Base-by-base conservation (phyloP, 768 basidiomycete species). In the Russula compacta region DNA sequence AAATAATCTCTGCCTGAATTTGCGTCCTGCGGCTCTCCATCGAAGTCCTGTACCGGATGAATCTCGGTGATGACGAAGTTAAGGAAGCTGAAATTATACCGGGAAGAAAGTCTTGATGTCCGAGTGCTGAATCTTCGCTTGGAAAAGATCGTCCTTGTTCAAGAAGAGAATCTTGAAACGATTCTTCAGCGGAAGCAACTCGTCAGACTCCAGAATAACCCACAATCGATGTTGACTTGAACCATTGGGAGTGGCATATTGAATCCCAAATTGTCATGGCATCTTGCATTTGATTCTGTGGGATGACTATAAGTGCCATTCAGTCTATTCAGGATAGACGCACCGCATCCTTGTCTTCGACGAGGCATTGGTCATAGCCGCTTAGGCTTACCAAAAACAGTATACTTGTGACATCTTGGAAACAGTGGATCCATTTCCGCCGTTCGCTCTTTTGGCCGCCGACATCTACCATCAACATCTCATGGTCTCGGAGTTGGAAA, bases 201-300 rank as follows among this genome's bases (percentile, higher is more conserved):
- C 33, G 6, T 58, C 47, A 43, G 15, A 51, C 33, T 29, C 19
- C 50, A n/a, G 17, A 43, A 39, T 21, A 35, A 17, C 66, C 48
- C 65, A 93, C 93, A 58, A 97, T 92, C 10, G 92, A 93, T 0
- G 93, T 95, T 65, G 88, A 83, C 73, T 90, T 89, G 76, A 97
- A 97, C 93, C 93, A 97, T 66, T 95, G 92, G 10, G 92, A 95
- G 72, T 97, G 92, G 74, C 92, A 95, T 80, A 98, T 95, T 44
- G 92, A 93, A 67, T 98, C 94, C 87, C 94, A 98, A 53, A 98
- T 92, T n/a, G 92, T 92, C 85, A 98, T 89, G 1, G 94, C 92
- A 65, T 98, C 94, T 77, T 95, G 90, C 93, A 98, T 95, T 85
- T 95, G 94, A 70, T 98, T 98, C 88, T 94, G 68, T 7, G 35